These are phyloP conservation scores for Trichophyton rubrum DNA, from an alignment of 2,329 filamentous ascomycete genomes.

Conservation along the genomic window DNA sequence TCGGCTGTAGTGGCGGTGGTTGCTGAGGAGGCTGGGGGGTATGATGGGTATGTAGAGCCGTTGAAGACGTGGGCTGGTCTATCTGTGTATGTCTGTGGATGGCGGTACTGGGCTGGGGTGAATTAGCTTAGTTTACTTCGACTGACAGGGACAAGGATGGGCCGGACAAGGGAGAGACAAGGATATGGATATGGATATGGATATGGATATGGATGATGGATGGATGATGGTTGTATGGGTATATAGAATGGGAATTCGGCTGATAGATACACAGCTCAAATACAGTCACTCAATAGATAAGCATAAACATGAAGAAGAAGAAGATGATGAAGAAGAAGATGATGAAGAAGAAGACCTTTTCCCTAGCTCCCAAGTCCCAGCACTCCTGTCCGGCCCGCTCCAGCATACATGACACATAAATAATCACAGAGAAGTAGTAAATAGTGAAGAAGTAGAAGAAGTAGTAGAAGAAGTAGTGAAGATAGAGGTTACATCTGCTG, in stretches of 20 bases:
- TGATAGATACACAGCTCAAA: conserved; percentile 11
- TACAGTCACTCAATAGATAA: background rate
- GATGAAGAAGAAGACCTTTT: no score
- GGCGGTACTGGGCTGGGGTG: background rate
- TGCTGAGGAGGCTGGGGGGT: conserved; percentile 26
- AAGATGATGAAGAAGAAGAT: no score
- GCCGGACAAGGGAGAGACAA: conserved; percentile 5
- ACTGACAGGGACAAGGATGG: background rate
- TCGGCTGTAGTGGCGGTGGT: conserved; percentile 19
- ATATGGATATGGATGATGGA: background rate
- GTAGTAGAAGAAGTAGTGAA: conserved; percentile 17
- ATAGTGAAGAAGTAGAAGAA: conserved; percentile 15
- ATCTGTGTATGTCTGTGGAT: background rate
- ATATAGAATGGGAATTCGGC: conserved; percentile 9
- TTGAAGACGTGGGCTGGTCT: conserved; percentile 64
- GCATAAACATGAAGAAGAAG: no score
- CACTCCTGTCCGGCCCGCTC: background rate
- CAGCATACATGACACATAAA: conserved; percentile 16
- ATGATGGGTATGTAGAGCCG: conserved; percentile 56
- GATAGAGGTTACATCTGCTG: conserved; percentile 70
- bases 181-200: conserved; percentile 8
- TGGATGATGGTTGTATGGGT: background rate
- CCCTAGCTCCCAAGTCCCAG: background rate
- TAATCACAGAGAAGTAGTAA: conserved; percentile 8
- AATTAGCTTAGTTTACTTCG: background rate